These are phyloP conservation scores for Leishmania tropica DNA, from an alignment of 208 protist species.

Conservation along the genomic window DNA sequence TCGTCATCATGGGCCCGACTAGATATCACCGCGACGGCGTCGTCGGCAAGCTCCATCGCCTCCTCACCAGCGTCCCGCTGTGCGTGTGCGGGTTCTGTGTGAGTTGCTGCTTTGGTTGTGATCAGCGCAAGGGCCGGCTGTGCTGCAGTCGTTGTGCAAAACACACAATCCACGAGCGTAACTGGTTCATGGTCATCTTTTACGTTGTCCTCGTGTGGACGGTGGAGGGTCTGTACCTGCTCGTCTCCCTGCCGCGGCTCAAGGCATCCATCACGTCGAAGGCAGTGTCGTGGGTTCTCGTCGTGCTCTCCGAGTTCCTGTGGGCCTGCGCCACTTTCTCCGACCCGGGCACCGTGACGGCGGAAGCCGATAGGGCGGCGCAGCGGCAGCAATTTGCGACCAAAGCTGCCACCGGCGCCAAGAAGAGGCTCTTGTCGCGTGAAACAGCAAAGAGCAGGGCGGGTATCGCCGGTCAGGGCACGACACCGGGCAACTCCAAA, in stretches of 20 bases:
- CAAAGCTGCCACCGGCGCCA: neutral
- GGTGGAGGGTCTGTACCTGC: constrained; percentile 81
- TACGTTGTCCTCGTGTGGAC: constrained; percentile 87
- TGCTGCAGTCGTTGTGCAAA: constrained; percentile 42
- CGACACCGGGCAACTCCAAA: neutral
- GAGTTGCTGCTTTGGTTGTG: constrained; percentile 51
- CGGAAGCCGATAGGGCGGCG: constrained; percentile 32
- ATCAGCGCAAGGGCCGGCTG: constrained; percentile 39
- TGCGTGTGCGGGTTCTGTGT: constrained; percentile 51
- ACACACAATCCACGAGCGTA: constrained; percentile 55
- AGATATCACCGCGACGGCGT: constrained; percentile 86
- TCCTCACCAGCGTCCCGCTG: constrained; percentile 36
- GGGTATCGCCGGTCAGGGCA: neutral
- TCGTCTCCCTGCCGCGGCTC: constrained; percentile 58
- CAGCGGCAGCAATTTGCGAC: constrained; percentile 27
- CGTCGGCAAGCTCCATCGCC: constrained; percentile 65
- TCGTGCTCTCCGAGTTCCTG: constrained; percentile 61
- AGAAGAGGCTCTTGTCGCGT: neutral
- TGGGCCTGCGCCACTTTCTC: constrained; percentile 72
- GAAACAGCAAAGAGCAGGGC: neutral
- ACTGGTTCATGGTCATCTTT: constrained; percentile 86
- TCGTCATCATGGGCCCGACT: constrained; percentile 89
- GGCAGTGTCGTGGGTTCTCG: constrained; percentile 55
- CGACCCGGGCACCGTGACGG: constrained; percentile 87
- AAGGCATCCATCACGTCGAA: constrained; percentile 51